These are phyloP conservation scores for Alectoria sarmentosa DNA, from an alignment of 495 filamentous ascomycete genomes.

Conservation along the genomic window DNA sequence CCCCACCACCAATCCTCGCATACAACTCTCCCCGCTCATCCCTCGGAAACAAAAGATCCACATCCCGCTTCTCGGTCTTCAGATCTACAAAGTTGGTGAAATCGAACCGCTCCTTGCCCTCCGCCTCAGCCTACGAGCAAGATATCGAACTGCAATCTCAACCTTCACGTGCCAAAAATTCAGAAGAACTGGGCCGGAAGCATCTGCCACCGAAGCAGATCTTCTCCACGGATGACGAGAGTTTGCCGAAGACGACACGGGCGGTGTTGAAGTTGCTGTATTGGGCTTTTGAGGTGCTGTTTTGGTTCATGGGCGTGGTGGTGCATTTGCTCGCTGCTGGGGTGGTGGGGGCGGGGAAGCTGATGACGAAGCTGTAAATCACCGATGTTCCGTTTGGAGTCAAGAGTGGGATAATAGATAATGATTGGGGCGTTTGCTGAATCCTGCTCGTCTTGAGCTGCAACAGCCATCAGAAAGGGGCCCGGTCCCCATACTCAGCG, in stretches of 20 bases:
- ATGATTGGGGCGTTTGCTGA: too few species aligned
- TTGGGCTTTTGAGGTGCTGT: constrained; percentile 24
- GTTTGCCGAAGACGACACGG: constrained; percentile 23
- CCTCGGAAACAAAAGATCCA: constrained; percentile 14
- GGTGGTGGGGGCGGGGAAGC: constrained; percentile 24
- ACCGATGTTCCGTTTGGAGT: not conserved
- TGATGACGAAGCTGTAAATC: constrained; percentile 21
- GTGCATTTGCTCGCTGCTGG: constrained; percentile 23
- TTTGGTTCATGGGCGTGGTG: constrained; percentile 27
- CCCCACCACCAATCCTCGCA: constrained; percentile 21
- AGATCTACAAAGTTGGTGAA: constrained; percentile 17
- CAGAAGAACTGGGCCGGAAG: not conserved
- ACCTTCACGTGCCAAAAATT: not conserved
- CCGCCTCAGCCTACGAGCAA: constrained; percentile 20
- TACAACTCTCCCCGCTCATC: constrained; percentile 14
- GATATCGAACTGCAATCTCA: constrained; percentile 20
- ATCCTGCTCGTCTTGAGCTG: too few species aligned
- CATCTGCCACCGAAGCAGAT: constrained; percentile 17
- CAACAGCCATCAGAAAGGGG: too few species aligned
- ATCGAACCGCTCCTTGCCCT: constrained; percentile 16
- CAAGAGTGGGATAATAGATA: constrained; percentile 1
- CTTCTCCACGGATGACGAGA: constrained; percentile 22
- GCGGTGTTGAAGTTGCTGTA: constrained; percentile 24
- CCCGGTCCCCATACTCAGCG: too few species aligned
- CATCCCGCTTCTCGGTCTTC: constrained; percentile 19